Conservation (phyloP, 116 monocot genomes). For the Cymodocea nodosa region DNA sequence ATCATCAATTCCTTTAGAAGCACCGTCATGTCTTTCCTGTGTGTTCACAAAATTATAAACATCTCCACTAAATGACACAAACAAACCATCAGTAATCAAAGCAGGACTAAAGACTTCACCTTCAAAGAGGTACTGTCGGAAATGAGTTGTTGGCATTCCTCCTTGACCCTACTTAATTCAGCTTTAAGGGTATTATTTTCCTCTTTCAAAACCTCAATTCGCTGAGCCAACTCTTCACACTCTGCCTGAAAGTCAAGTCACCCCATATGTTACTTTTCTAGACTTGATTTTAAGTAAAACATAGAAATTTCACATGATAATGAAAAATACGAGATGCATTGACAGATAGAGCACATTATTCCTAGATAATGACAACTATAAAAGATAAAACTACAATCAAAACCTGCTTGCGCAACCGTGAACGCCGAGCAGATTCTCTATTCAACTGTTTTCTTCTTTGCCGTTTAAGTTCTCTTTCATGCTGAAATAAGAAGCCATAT, state of each 20-base stretch:
- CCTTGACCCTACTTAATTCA: conserved; percentile 47
- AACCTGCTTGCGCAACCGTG: conserved; percentile 95
- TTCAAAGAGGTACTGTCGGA: conserved; percentile 71
- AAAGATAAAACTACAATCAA: conserved; percentile 1
- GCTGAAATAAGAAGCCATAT: conserved; percentile 22
- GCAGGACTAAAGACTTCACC: conserved; percentile 22
- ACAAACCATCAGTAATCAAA: neutral
- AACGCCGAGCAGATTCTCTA: conserved; percentile 95
- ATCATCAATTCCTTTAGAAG: conserved; percentile 23
- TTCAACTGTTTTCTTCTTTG: conserved; percentile 96
- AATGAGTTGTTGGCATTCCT: conserved; percentile 68
- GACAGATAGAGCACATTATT: neutral
- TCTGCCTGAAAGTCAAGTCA: conserved; percentile 49
- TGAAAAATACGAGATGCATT: too few relatives aligned
- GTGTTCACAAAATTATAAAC: conserved; percentile 4
- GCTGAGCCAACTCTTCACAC: conserved; percentile 84
- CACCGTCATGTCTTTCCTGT: conserved; percentile 53
- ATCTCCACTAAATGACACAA: neutral
- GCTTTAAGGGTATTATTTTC: conserved; percentile 73
- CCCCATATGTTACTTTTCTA: neutral
- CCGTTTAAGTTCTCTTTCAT: conserved; percentile 95
- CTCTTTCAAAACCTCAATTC: conserved; percentile 67
- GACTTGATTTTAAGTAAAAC: neutral
- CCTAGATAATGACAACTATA: too few relatives aligned
- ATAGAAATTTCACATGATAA: too few relatives aligned